phyloP scores from a whole-genome alignment of 2,329 filamentous ascomycete species.

The Boeremia lycopersici region DNA sequence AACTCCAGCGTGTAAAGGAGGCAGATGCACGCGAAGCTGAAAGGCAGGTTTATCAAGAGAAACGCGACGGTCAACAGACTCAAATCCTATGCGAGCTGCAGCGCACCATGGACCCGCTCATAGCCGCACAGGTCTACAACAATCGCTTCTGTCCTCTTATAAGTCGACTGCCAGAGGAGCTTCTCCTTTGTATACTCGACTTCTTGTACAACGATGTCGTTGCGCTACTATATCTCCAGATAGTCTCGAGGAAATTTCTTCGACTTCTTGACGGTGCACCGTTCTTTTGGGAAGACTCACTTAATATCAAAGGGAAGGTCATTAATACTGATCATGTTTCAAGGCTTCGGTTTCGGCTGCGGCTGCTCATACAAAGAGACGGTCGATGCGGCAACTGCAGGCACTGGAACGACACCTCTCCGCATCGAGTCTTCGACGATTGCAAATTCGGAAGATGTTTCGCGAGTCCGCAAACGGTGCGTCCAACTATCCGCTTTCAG shows the following conservation, averaged over 20 bases:
- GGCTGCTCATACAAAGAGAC: constrained; percentile 20
- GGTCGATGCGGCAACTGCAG: constrained; percentile 21
- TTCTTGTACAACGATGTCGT: constrained; percentile 20
- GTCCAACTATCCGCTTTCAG: background rate
- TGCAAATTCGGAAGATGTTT: background rate
- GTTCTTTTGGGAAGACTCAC: background rate
- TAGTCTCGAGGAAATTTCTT: constrained; percentile 16
- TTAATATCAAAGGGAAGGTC: background rate
- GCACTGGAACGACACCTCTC: constrained; percentile 19
- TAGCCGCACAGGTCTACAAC: constrained; percentile 26
- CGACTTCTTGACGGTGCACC: background rate
- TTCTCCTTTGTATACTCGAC: constrained; percentile 23
- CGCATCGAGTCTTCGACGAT: constrained; percentile 10
- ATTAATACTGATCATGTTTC: background rate
- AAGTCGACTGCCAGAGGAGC: constrained; percentile 22
- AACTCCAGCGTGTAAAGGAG: constrained; percentile 15
- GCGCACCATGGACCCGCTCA: constrained; percentile 22
- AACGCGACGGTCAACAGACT: constrained; percentile 15
- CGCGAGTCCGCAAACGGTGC: background rate
- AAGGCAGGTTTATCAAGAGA: constrained; percentile 12
- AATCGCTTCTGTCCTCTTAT: constrained; percentile 25
- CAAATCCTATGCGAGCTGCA: constrained; percentile 18
- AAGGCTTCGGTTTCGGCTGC: constrained; percentile 15
- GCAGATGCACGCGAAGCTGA: constrained; percentile 12
- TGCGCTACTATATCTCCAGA: constrained; percentile 19